phyloP scores from a whole-genome alignment of 2,329 filamentous ascomycete species.

The Biscogniauxia mediterranea region DNA sequence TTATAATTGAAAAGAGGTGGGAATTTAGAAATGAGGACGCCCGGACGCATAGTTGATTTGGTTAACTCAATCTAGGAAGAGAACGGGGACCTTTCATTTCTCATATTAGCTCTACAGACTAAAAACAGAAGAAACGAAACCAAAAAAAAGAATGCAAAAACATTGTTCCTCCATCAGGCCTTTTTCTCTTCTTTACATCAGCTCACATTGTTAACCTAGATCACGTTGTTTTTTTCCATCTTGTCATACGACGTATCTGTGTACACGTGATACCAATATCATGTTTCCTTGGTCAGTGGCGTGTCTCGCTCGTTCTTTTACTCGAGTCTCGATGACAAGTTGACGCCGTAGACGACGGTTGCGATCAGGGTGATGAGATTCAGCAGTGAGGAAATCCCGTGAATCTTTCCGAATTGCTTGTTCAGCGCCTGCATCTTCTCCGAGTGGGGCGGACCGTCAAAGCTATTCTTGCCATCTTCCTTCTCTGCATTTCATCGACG shows the following conservation, averaged over 20 bases:
- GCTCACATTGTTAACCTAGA: too few relatives aligned
- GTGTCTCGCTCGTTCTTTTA: conserved; percentile 26
- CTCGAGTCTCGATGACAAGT: conserved; percentile 63
- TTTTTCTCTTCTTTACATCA: not conserved
- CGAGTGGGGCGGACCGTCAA: conserved; percentile 75
- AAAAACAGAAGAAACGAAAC: not conserved
- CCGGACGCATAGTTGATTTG: not conserved
- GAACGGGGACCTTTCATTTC: not conserved
- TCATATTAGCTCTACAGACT: not conserved
- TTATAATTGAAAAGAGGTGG: too few relatives aligned
- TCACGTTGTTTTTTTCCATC: conserved; percentile 2
- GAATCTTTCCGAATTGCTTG: conserved; percentile 73
- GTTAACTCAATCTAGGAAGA: not conserved
- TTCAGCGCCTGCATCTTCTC: conserved; percentile 80
- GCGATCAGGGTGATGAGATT: conserved; percentile 72
- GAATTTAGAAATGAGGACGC: not conserved
- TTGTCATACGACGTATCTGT: conserved; percentile 2
- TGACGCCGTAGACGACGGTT: conserved; percentile 74
- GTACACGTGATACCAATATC: conserved; percentile 11
- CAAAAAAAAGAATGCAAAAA: not conserved
- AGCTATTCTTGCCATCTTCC: conserved; percentile 84
- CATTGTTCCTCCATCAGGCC: not conserved
- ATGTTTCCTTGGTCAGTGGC: conserved; percentile 4
- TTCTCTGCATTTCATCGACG: conserved; percentile 54
- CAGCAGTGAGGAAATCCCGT: conserved; percentile 76